Evolutionary conservation across 176 grass and related monocot species (phyloP).

Genomic region (Aechmea fasciata): DNA sequence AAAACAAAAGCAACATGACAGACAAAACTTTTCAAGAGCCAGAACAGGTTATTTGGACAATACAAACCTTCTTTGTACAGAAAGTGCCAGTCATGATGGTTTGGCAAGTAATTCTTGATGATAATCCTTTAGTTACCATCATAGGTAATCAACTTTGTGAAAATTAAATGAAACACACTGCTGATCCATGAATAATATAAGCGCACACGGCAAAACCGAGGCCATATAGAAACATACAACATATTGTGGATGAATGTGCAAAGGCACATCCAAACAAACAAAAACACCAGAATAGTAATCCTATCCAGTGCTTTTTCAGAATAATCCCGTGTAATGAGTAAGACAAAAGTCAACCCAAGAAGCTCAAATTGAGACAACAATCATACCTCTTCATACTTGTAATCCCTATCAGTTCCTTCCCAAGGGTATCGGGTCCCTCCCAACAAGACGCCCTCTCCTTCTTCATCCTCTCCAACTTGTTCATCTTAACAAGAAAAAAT

Average conservation of each 20-base stretch:
- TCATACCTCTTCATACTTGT: constrained; percentile 68
- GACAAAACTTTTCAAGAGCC: too few species aligned
- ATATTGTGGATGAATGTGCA: neutral
- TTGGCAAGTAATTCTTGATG: too few species aligned
- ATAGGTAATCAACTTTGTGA: too few species aligned
- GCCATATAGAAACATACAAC: neutral
- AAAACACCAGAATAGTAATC: neutral
- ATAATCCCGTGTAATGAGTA: neutral
- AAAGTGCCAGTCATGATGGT: too few species aligned
- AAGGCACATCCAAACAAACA: neutral
- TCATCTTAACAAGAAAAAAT: constrained; percentile 28
- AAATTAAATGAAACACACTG: too few species aligned
- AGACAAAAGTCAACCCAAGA: neutral
- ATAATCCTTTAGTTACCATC: too few species aligned
- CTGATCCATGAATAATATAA: too few species aligned
- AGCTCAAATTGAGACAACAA: neutral
- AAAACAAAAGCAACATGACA: too few species aligned
- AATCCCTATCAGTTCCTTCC: constrained; percentile 63
- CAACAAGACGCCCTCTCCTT: constrained; percentile 60
- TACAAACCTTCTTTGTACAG: too few species aligned
- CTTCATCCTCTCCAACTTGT: constrained; percentile 49
- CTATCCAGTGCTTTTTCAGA: neutral
- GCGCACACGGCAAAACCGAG: too few species aligned
- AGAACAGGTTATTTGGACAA: too few species aligned
- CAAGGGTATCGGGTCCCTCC: constrained; percentile 52